These are phyloP conservation scores for Aspergillus neotritici DNA, from an alignment of 2,329 filamentous ascomycete species.

Conservation along the genomic window DNA sequence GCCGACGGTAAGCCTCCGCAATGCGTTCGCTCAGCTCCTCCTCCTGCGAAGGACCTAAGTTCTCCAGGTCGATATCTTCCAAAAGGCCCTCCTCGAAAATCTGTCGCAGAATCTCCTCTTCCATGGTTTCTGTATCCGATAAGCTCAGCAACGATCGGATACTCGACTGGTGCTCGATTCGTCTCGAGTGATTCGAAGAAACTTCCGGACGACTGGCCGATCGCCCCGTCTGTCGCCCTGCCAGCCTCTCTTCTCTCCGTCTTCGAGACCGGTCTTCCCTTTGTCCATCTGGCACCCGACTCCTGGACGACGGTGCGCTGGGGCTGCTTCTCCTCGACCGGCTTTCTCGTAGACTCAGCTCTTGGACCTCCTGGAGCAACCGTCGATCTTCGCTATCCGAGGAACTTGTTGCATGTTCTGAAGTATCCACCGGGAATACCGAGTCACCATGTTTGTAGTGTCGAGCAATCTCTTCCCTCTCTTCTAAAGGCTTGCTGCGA, in stretches of 20 bases:
- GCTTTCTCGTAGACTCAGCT: conserved; percentile 60
- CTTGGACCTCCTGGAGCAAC: conserved; percentile 64
- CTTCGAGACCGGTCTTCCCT: conserved; percentile 35
- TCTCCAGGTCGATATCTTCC: conserved; percentile 82
- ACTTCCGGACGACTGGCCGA: conserved; percentile 13
- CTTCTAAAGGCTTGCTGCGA: conserved; percentile 61
- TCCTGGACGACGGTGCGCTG: conserved; percentile 19
- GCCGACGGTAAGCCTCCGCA: conserved; percentile 75
- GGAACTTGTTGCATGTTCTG: conserved; percentile 34
- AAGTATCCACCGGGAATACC: conserved; percentile 57
- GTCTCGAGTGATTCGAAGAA: conserved; percentile 43
- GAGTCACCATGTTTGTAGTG: conserved; percentile 78
- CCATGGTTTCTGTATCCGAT: conserved; percentile 70
- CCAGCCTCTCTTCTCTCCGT: conserved; percentile 31
- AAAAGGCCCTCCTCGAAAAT: conserved; percentile 82
- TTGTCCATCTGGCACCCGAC: conserved; percentile 27
- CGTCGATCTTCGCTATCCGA: conserved; percentile 60
- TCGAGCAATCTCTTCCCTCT: conserved; percentile 68
- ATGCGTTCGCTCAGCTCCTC: conserved; percentile 88
- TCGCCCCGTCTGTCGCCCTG: conserved; percentile 23
- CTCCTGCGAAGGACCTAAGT: conserved; percentile 75
- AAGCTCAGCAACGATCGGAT: conserved; percentile 77
- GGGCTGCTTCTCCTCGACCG: conserved; percentile 23
- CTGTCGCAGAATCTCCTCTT: conserved; percentile 82
- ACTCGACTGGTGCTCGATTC: conserved; percentile 84